These are phyloP conservation scores for Epichloe gansuensis DNA, from an alignment of 2,329 filamentous ascomycete species.

Conservation along the genomic window DNA sequence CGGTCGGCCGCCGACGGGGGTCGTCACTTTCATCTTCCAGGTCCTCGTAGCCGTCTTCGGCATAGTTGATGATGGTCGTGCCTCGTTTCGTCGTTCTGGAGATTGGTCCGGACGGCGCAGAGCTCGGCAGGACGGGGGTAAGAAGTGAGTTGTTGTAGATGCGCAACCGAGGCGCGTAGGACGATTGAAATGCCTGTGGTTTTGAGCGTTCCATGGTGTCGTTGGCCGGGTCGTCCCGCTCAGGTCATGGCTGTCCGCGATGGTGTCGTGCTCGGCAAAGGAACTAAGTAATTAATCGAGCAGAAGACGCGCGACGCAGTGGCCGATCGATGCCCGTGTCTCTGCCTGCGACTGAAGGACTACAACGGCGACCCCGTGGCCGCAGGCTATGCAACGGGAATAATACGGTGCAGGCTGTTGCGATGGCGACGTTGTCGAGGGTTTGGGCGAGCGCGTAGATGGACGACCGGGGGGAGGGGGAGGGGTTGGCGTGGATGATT, in stretches of 20 bases:
- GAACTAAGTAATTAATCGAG: not conserved
- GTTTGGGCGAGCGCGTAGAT: not conserved
- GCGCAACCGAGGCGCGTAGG: conserved; percentile 81
- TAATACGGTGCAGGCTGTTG: too few relatives aligned
- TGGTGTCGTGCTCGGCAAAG: not conserved
- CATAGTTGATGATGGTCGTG: conserved; percentile 94
- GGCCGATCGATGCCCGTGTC: not conserved
- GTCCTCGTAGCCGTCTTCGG: conserved; percentile 88
- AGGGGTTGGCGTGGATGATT: not conserved
- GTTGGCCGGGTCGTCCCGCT: conserved; percentile 10
- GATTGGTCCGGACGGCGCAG: conserved; percentile 46
- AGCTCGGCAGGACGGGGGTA: conserved; percentile 64
- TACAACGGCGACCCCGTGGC: not conserved
- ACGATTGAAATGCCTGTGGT: conserved; percentile 81
- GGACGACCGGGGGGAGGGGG: not conserved
- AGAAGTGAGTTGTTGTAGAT: conserved; percentile 86
- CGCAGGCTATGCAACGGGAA: not conserved
- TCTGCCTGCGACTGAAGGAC: not conserved
- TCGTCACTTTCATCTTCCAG: conserved; percentile 61
- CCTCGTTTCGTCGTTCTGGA: conserved; percentile 92
- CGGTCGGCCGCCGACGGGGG: conserved; percentile 64
- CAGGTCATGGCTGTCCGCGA: conserved; percentile 19
- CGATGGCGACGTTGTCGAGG: not conserved
- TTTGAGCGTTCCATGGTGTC: conserved; percentile 36
- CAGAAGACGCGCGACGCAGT: not conserved